Percentiles rank a stretch among this genome's conserved stretches.
Conservation (phyloP, 345 rosid genomes). For the Hirschfeldia incana region DNA sequence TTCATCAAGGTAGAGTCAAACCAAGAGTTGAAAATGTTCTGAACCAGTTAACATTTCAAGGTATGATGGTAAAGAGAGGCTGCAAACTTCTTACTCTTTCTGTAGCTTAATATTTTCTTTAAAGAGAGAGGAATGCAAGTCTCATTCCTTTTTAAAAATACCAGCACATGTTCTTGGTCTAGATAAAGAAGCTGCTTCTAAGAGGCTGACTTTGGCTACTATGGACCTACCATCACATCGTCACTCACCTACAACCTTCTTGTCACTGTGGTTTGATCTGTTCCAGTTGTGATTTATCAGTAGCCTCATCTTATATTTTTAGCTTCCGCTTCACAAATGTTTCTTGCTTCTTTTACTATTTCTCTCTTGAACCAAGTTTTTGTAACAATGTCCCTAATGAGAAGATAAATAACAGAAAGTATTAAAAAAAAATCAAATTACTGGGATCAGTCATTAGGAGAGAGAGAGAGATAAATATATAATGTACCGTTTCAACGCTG, state of each 20-base stretch:
- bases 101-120: neutral
- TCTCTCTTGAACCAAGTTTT: neutral
- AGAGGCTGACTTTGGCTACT: neutral
- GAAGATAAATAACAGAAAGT: no score
- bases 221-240: no score
- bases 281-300: neutral
- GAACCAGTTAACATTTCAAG: no score
- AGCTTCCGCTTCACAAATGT: neutral
- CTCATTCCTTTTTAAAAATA: neutral
- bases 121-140: neutral
- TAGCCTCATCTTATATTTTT: neutral
- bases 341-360: neutral
- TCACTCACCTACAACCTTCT: neutral
- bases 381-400: neutral
- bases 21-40: no score
- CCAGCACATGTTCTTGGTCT: neutral
- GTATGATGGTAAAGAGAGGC: no score
- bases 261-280: neutral
- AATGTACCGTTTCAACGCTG: conserved; percentile 66
- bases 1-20: no score
- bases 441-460: neutral
- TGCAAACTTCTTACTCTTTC: no score
- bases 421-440: neutral
- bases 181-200: neutral
- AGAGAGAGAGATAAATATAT: neutral